Evolutionary conservation across 169 alveolate species (phyloP), one percentile per base, ranked within the genome.

Genomic region (Plasmodium inui): DNA sequence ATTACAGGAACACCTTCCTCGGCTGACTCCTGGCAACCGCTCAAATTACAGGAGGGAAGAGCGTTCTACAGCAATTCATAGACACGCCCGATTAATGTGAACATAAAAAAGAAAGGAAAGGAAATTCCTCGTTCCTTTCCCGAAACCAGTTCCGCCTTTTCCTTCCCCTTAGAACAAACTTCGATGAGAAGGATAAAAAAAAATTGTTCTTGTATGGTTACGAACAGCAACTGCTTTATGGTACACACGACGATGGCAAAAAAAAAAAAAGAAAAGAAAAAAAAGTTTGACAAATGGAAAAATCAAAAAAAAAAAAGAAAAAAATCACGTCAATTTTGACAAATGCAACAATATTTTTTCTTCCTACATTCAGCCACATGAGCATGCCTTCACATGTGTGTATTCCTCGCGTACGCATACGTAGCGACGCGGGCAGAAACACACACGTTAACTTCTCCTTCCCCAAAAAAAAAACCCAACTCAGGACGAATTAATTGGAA

Each of bases 401-500:
- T 46, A 80, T 22, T 32, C 79, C 46, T 39, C 39, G 30, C n/a
- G 55, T 41, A 79, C 57, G 55, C 57, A 34, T 30, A 53, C n/a
- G 34, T 50, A 50, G 32, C 26, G 74, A 26, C 32, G 55, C 55
- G 55, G n/a, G 12, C 39, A 26, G n/a, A 82, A 19, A 28, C 9
- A 37, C 67, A 28, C 78, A 81, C 67, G 39, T 41, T 39, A 55
- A 12, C n/a, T 2, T 32, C 70, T 55, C 34, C 39, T 34, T 28
- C 44, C 34, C 61, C 39, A 19, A 32, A 1, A 32, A 19, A 61
- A 83, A 17, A 10, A 44, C 50, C 19, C 70, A 83, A 39, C 78
- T 72, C 83, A 84, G 92, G 92, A 67, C 46, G 92, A 70, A 84
- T 84, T 9, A 84, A 84, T 70, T 84, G 92, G 92, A 84, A 84